These are phyloP conservation scores for Crithidia mellificae DNA, from an alignment of 208 protist species.

Conservation along the genomic window DNA sequence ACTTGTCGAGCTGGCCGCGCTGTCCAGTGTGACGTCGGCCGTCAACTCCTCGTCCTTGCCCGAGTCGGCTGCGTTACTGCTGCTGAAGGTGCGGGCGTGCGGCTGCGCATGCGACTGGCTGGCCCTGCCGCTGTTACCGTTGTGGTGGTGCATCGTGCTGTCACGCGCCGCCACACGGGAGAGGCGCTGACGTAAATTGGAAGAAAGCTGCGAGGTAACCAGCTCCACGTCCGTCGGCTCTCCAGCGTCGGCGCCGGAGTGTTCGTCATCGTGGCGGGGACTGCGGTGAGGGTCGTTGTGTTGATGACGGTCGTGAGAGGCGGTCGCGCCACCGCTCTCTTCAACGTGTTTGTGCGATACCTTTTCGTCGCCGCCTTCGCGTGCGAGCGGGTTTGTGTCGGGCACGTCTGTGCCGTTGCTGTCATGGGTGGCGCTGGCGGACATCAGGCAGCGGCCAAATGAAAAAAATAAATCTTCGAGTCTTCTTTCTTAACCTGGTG, in stretches of 20 bases:
- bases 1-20: constrained; percentile 12
- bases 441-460: too few species aligned
- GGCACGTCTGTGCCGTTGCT: not conserved
- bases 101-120: too few species aligned
- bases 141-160: not conserved
- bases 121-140: not conserved
- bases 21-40: constrained; percentile 13
- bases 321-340: too few species aligned
- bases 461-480: too few species aligned
- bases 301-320: too few species aligned
- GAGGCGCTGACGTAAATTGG: constrained; percentile 8
- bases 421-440: not conserved
- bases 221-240: not conserved
- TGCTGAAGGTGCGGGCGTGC: too few species aligned
- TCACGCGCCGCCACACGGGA: not conserved
- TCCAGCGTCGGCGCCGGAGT: too few species aligned
- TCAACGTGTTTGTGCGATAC: too few species aligned
- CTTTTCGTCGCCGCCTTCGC: not conserved
- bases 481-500: too few species aligned
- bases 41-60: not conserved
- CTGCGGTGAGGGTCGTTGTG: too few species aligned
- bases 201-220: constrained; percentile 11
- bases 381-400: constrained; percentile 4
- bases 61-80: not conserved
- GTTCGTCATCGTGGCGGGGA: not conserved